Percentiles rank a stretch among this genome's conserved stretches.
Evolutionary conservation across 495 filamentous ascomycete genomes (phyloP).

Genomic region (Symbiotaphrina buchneri): DNA sequence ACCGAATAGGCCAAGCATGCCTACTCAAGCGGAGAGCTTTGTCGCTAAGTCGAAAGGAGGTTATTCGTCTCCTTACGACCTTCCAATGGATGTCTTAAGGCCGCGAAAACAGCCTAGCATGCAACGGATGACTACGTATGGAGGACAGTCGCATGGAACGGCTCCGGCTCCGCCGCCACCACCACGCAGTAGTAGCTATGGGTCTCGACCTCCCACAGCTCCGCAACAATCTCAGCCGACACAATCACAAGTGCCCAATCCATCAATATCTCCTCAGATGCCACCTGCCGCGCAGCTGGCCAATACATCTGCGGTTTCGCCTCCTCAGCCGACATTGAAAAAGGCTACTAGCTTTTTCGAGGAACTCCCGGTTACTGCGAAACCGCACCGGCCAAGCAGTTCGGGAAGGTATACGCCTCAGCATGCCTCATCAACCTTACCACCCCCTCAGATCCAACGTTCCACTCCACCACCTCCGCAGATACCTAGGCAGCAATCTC

Average conservation of each 20-base stretch:
- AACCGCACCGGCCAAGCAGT: slow-evolving; percentile 26
- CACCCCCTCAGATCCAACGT: slow-evolving; percentile 10
- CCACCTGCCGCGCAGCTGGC: slow-evolving; percentile 7
- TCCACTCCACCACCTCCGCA: too few species aligned
- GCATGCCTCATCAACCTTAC: slow-evolving; percentile 9
- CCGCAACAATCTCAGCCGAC: neutral
- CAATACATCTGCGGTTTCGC: neutral
- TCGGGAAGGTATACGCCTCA: slow-evolving; percentile 29
- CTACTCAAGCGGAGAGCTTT: slow-evolving; percentile 58
- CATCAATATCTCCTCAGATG: too few species aligned
- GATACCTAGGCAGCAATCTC: too few species aligned
- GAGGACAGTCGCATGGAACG: slow-evolving; percentile 4
- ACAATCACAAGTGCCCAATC: too few species aligned
- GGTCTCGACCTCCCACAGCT: neutral
- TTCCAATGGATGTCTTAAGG: slow-evolving; percentile 68
- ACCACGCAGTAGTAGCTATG: slow-evolving; percentile 32
- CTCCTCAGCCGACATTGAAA: slow-evolving; percentile 11
- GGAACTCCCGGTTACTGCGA: slow-evolving; percentile 50
- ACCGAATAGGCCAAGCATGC: too few species aligned
- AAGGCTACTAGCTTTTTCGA: slow-evolving; percentile 53
- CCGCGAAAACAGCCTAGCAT: slow-evolving; percentile 33
- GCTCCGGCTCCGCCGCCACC: slow-evolving; percentile 25
- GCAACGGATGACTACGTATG: slow-evolving; percentile 15
- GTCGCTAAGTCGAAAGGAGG: slow-evolving; percentile 73
- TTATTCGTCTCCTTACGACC: slow-evolving; percentile 83